Evolutionary conservation across 2,329 filamentous ascomycete genomes (phyloP).

Genomic region (Colletotrichum agaves): DNA sequence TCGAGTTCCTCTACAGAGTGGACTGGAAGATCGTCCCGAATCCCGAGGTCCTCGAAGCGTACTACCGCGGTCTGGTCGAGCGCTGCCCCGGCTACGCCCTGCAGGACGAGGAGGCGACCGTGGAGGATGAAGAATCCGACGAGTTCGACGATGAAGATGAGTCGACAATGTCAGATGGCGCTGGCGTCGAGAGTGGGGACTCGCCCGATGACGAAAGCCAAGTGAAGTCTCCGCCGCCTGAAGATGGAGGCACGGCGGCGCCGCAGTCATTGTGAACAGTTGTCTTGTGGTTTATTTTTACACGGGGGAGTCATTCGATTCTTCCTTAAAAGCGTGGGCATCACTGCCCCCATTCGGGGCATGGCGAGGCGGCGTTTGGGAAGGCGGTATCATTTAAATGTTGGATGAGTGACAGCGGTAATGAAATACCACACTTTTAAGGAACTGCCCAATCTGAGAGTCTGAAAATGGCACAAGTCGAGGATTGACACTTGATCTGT

Average conservation of each 20-base stretch:
- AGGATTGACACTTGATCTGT: too few species aligned
- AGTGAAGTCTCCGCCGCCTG: constrained; percentile 20
- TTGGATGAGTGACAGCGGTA: constrained; percentile 35
- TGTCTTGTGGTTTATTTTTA: neutral
- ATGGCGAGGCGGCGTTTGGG: constrained; percentile 35
- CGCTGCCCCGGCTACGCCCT: constrained; percentile 67
- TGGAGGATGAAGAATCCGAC: constrained; percentile 46
- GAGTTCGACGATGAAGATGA: constrained; percentile 49
- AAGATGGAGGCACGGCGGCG: neutral
- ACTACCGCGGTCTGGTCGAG: constrained; percentile 88
- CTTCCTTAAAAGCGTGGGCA: constrained; percentile 32
- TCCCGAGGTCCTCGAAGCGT: constrained; percentile 91
- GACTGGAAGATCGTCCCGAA: constrained; percentile 98
- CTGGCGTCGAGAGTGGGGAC: constrained; percentile 39
- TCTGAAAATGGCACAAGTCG: too few species aligned
- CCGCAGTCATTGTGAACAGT: constrained; percentile 1
- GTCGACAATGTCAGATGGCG: constrained; percentile 43
- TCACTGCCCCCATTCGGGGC: constrained; percentile 32
- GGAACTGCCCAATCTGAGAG: too few species aligned
- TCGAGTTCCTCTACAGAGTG: constrained; percentile 91
- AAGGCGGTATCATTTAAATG: constrained; percentile 18
- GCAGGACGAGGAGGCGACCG: constrained; percentile 50
- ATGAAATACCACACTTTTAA: constrained; percentile 34
- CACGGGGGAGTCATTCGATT: neutral
- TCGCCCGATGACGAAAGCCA: constrained; percentile 36